These are phyloP conservation scores for Xylariaceae sp. DNA, from an alignment of 2,329 filamentous ascomycete species.

Conservation along the genomic window DNA sequence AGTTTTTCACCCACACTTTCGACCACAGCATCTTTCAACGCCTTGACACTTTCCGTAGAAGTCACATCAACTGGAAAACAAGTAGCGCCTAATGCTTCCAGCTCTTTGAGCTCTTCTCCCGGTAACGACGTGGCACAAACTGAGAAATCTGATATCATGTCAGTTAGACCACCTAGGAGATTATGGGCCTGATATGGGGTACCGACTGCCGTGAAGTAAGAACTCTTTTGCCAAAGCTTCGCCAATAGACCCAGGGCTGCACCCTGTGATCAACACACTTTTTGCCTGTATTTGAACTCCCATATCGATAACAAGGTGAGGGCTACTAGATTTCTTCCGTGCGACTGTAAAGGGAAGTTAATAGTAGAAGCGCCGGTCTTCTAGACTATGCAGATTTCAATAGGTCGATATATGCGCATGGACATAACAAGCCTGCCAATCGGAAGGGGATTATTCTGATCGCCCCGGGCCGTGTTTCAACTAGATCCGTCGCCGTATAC, in stretches of 20 bases:
- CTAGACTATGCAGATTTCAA: no score
- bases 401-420: constrained; percentile 15
- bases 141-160: constrained; percentile 6
- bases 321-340: background rate
- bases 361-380: no score
- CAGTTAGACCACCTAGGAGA: background rate
- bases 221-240: constrained; percentile 26
- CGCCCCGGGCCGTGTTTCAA: background rate
- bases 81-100: constrained; percentile 2
- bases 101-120: constrained; percentile 16
- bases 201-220: constrained; percentile 11
- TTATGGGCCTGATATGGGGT: background rate
- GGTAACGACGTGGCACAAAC: constrained; percentile 21
- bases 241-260: constrained; percentile 25
- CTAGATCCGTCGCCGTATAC: background rate
- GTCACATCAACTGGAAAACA: constrained; percentile 21
- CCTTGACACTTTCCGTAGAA: constrained; percentile 6
- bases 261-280: constrained; percentile 23
- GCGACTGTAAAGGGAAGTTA: no score
- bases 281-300: background rate
- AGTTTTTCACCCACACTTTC: constrained; percentile 13
- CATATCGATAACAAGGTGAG: constrained; percentile 9
- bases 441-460: background rate
- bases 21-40: constrained; percentile 4
- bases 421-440: background rate